Evolutionary conservation across 2,329 filamentous ascomycete species (phyloP), one percentile per base, ranked within the genome.

Genomic region (Cylindrodendrum hubeiense): DNA sequence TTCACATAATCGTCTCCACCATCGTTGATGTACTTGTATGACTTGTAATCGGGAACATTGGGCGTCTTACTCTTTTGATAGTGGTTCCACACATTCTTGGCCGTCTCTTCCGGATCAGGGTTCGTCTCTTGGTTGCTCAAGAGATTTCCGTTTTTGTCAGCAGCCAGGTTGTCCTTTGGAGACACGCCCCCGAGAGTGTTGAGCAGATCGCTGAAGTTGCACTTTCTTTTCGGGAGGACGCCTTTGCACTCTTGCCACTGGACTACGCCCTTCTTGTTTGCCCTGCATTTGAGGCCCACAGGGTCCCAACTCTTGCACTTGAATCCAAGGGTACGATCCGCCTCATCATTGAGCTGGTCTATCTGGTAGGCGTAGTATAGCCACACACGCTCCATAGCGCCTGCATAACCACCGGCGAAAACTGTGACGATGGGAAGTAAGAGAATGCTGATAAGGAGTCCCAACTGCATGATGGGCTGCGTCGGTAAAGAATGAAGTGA

Each of bases 341-440:
- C n/a, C 22, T 51, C 26, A 44, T 30, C 19, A 50, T 65, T 65
- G 51, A 65, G 62, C 22, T 21, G 28, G 46, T 60, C 62, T 22
- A 60, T 65, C 39, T 60, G 30, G 51, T 65, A 65, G 43, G 56
- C 62, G 43, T 61, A 65, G 52, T 52, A 65, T 43, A 65, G 43
- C 41, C 50, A 30, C 43, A 61, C 57, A 13, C 57, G 56, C 46
- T 61, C 56, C 22, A 65, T 19, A 22, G 41, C 57, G 15, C 57
- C 56, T 24, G 54, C 50, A 46, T 60, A 65, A 4, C 56, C 44
- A 41, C 63, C 63, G 37, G 63, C 63, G 24, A 50, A 28, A 37
- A 52, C 63, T n/a, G 51, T 30, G 33, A 21, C n/a, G 33, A 57
- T 60, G 46, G 37, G 34, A n/a, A 67, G 28, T 30, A 41, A 63